Conservation (phyloP, 2,329 filamentous ascomycete genomes). For the Cytospora leucostoma region DNA sequence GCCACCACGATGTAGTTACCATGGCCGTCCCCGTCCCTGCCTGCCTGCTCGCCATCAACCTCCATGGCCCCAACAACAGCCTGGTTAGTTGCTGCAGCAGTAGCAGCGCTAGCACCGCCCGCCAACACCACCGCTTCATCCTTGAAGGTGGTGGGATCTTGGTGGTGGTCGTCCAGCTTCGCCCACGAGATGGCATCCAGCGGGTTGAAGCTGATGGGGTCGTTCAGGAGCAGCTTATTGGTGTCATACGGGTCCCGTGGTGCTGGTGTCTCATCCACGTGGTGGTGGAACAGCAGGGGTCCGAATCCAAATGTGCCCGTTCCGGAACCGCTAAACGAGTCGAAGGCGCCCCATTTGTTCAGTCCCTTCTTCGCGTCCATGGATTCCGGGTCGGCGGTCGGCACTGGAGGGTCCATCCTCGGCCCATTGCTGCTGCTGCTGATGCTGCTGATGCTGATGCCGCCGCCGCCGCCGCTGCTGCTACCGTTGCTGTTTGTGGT, state of each 20-base stretch:
- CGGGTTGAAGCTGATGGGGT: constrained; percentile 28
- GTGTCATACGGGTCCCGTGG: constrained; percentile 20
- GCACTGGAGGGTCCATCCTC: constrained; percentile 3
- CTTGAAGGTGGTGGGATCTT: background rate
- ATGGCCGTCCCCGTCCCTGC: background rate
- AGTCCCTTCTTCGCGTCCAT: constrained; percentile 17
- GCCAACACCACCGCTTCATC: background rate
- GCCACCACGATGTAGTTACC: background rate
- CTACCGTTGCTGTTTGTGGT: background rate
- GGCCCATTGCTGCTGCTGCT: background rate
- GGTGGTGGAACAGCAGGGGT: constrained; percentile 18
- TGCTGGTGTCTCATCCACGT: constrained; percentile 10
- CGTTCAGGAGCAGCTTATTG: constrained; percentile 18
- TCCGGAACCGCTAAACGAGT: constrained; percentile 8
- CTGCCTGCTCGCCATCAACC: background rate
- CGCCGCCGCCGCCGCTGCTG: background rate
- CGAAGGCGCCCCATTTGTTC: constrained; percentile 23
- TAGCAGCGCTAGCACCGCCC: background rate
- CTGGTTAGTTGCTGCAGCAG: background rate
- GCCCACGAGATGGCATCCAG: constrained; percentile 25
- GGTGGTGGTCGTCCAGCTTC: constrained; percentile 4
- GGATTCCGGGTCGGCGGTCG: constrained; percentile 11
- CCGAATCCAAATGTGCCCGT: constrained; percentile 23
- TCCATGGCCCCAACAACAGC: background rate
- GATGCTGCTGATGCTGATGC: background rate